phyloP scores from a whole-genome alignment of 2,329 filamentous ascomycete genomes.

The Trichoderma sp. region DNA sequence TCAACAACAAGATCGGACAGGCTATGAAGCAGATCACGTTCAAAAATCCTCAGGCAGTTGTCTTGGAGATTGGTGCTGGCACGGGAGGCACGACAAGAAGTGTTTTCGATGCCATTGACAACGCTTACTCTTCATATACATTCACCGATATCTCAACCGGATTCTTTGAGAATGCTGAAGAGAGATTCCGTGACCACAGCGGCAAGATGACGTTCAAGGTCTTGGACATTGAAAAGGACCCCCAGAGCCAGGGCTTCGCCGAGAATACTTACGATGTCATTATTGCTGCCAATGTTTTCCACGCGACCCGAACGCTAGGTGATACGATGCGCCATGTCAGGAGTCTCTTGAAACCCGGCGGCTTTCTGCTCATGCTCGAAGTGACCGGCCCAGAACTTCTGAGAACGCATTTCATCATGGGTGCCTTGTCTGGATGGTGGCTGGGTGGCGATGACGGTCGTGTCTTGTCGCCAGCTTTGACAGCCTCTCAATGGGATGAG shows the following conservation, averaged over 20 bases:
- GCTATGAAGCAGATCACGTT: constrained; percentile 28
- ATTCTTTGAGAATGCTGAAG: constrained; percentile 37
- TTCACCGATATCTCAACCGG: constrained; percentile 40
- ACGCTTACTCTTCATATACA: constrained; percentile 24
- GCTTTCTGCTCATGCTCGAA: too few relatives aligned
- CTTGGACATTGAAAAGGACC: constrained; percentile 27
- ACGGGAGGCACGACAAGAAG: constrained; percentile 36
- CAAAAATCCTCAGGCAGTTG: constrained; percentile 26
- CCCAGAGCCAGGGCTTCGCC: constrained; percentile 22
- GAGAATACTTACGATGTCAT: constrained; percentile 25
- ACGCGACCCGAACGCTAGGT: constrained; percentile 14
- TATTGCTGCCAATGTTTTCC: constrained; percentile 29
- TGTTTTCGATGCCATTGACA: constrained; percentile 6
- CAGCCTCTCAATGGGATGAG: too few relatives aligned
- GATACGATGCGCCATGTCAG: too few relatives aligned
- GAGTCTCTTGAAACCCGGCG: too few relatives aligned
- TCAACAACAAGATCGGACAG: background rate
- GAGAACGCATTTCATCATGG: too few relatives aligned
- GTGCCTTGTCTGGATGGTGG: too few relatives aligned
- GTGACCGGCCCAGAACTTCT: too few relatives aligned
- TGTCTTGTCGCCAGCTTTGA: too few relatives aligned
- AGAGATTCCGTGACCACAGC: constrained; percentile 30
- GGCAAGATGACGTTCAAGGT: constrained; percentile 26
- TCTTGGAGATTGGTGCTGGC: constrained; percentile 42
- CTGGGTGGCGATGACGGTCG: too few relatives aligned